Evolutionary conservation across 2,329 filamentous ascomycete species (phyloP).

Genomic region (Sclerotinia subarctica): DNA sequence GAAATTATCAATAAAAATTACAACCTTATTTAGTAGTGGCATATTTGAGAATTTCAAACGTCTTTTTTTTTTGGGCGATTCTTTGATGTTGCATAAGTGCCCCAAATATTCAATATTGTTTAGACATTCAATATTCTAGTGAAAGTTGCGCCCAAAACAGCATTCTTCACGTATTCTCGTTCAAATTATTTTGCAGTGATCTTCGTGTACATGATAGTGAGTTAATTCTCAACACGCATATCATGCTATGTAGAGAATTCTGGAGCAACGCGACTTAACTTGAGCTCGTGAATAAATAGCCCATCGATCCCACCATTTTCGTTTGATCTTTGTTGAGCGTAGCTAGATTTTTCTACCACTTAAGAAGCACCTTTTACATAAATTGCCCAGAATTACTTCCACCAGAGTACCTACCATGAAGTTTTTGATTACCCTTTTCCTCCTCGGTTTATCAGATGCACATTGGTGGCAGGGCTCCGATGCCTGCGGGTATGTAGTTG

Average conservation of each 20-base stretch:
- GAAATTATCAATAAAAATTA: background rate
- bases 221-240: background rate
- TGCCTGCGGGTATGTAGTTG: background rate
- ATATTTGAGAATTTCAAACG: background rate
- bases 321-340: background rate
- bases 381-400: background rate
- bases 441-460: conserved; percentile 5
- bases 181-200: background rate
- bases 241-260: background rate
- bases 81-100: background rate
- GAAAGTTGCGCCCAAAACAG: background rate
- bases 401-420: background rate
- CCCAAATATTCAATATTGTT: conserved; percentile 4
- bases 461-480: conserved; percentile 7
- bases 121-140: background rate
- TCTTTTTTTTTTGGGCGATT: background rate
- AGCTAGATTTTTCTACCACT: background rate
- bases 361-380: background rate
- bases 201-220: background rate
- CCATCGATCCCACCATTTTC: background rate
- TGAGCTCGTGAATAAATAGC: background rate
- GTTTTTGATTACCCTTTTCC: background rate
- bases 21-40: background rate
- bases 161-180: conserved; percentile 12
- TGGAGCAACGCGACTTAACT: background rate